Conservation (phyloP, 129 eudicot genomes). For the Escallonia herrerae region DNA sequence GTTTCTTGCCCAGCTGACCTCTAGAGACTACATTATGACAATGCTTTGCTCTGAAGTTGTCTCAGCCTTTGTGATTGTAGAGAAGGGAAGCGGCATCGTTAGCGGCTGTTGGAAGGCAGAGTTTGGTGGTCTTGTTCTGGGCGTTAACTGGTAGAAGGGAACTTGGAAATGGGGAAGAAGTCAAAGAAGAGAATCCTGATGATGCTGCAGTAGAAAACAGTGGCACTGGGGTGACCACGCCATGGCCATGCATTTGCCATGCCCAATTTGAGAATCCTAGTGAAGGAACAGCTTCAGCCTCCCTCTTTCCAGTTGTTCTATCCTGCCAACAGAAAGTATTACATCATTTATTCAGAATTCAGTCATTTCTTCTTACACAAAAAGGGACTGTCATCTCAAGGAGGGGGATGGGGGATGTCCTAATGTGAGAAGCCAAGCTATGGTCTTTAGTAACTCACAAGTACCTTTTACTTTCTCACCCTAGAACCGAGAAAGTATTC, state of each 20-base stretch:
- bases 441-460: too few species aligned
- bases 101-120: conserved; percentile 17
- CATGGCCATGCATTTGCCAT: conserved; percentile 49
- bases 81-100: not conserved
- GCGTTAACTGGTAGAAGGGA: too few species aligned
- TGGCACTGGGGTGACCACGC: conserved; percentile 32
- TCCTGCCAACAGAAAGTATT: conserved; percentile 32
- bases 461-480: too few species aligned
- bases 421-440: too few species aligned
- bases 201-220: conserved; percentile 73
- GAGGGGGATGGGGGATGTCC: too few species aligned
- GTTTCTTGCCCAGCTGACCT: conserved; percentile 1
- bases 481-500: too few species aligned
- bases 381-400: too few species aligned
- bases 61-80: conserved; percentile 14
- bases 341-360: too few species aligned
- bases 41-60: not conserved
- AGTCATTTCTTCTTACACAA: too few species aligned
- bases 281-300: conserved; percentile 27
- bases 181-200: conserved; percentile 82
- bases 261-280: conserved; percentile 39
- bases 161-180: too few species aligned
- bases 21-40: not conserved
- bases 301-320: conserved; percentile 24
- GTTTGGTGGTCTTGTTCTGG: not conserved